phyloP scores from a whole-genome alignment of 179 eudicot genomes.

The Beta corolliflora region DNA sequence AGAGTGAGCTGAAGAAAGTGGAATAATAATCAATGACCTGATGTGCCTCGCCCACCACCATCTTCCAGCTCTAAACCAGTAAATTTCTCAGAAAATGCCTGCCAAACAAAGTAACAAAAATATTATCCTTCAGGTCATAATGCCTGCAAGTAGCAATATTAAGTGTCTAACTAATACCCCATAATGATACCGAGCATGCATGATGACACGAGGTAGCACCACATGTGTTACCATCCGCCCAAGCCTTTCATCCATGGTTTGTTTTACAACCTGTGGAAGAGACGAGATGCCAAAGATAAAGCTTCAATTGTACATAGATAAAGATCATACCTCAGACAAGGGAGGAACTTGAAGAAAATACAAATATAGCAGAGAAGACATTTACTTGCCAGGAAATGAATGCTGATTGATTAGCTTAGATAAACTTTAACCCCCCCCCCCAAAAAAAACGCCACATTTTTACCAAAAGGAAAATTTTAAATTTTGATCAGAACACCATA shows the following conservation, averaged over 20 bases:
- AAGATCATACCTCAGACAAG: neutral
- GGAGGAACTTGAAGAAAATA: neutral
- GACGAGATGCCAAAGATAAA: conserved; percentile 2
- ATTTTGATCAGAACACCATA: neutral
- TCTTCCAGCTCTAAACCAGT: conserved; percentile 99
- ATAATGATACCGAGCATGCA: conserved; percentile 93
- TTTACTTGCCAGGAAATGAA: neutral
- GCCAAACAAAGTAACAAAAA: conserved; percentile 24
- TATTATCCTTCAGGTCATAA: conserved; percentile 14
- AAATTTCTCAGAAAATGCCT: conserved; percentile 94
- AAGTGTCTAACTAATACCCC: conserved; percentile 52
- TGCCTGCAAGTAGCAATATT: conserved; percentile 1
- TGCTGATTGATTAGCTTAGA: neutral
- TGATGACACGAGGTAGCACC: conserved; percentile 93
- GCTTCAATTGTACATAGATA: neutral
- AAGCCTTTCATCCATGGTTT: conserved; percentile 71
- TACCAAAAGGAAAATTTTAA: neutral
- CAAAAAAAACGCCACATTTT: neutral
- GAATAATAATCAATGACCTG: conserved; percentile 55
- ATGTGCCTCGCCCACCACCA: conserved; percentile 99
- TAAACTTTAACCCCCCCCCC: neutral
- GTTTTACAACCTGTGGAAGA: conserved; percentile 67
- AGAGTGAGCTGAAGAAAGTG: neutral
- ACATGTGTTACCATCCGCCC: conserved; percentile 92
- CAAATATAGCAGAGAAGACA: neutral